Percentiles rank a stretch among this genome's conserved stretches.
Conservation (phyloP, 164 flowering plant species). For the Warburgia ugandensis region DNA sequence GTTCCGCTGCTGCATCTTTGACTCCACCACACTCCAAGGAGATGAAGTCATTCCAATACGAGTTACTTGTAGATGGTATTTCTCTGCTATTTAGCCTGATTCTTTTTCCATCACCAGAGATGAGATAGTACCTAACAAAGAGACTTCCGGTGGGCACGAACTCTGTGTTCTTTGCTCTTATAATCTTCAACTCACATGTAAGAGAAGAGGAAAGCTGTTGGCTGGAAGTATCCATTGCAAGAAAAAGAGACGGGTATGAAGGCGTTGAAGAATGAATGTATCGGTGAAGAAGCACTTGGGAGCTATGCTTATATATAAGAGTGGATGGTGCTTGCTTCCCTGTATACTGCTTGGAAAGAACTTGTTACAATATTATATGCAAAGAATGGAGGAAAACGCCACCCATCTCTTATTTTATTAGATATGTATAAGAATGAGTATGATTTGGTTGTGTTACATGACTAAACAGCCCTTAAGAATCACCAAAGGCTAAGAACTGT, state of each 20-base stretch:
- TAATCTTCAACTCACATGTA: slow-evolving; percentile 37
- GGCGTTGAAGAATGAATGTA: neutral
- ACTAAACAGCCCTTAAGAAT: neutral
- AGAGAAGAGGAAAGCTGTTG: slow-evolving; percentile 6
- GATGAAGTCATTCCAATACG: slow-evolving; percentile 41
- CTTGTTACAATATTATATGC: neutral
- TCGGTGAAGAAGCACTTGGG: neutral
- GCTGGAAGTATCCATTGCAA: neutral
- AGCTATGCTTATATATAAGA: neutral
- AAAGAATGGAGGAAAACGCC: neutral
- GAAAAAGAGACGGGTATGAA: neutral
- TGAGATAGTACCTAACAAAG: slow-evolving; percentile 54
- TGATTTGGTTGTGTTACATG: too few relatives aligned
- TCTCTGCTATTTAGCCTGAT: slow-evolving; percentile 36
- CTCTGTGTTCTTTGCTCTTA: slow-evolving; percentile 49
- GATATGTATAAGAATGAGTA: too few relatives aligned
- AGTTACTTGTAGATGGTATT: slow-evolving; percentile 27
- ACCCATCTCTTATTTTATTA: neutral
- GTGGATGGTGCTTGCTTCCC: slow-evolving; percentile 1
- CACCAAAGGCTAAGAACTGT: too few relatives aligned
- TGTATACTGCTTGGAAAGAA: neutral
- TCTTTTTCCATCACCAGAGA: slow-evolving; percentile 34
- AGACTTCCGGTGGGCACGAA: slow-evolving; percentile 17
- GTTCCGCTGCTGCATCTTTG: slow-evolving; percentile 23
- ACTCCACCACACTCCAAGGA: slow-evolving; percentile 44